Evolutionary conservation across 2,329 filamentous ascomycete genomes (phyloP).

Genomic region (Verticillium zaregamsianum): DNA sequence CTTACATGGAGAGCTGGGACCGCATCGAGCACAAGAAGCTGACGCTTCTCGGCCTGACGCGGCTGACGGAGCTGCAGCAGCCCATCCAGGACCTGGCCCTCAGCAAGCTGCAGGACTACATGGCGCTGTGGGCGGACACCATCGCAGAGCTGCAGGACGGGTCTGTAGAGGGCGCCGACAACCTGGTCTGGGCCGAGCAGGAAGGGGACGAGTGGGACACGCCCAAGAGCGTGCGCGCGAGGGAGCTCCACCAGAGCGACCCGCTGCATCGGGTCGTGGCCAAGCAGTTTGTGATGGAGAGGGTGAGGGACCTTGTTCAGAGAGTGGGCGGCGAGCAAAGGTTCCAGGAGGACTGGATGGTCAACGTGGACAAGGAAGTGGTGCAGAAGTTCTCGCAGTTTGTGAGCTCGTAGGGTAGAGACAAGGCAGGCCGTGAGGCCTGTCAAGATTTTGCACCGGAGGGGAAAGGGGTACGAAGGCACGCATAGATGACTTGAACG

Average conservation of each 20-base stretch:
- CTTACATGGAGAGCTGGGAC: slow-evolving; percentile 63
- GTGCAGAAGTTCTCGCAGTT: slow-evolving; percentile 51
- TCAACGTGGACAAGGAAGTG: slow-evolving; percentile 73
- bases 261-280: slow-evolving; percentile 64
- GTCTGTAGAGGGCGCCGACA: slow-evolving; percentile 45
- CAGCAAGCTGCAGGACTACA: slow-evolving; percentile 63
- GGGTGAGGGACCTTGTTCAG: slow-evolving; percentile 55
- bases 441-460: neutral
- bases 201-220: slow-evolving; percentile 51
- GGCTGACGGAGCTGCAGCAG: slow-evolving; percentile 61
- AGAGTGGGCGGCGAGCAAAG: slow-evolving; percentile 58
- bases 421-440: neutral
- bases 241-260: slow-evolving; percentile 53
- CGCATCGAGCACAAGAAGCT: slow-evolving; percentile 65
- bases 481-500: neutral
- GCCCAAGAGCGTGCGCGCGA: slow-evolving; percentile 48
- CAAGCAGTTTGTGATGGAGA: slow-evolving; percentile 59
- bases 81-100: slow-evolving; percentile 56
- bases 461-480: neutral
- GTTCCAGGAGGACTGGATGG: slow-evolving; percentile 65
- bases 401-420: neutral
- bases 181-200: slow-evolving; percentile 40
- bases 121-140: slow-evolving; percentile 71
- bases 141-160: slow-evolving; percentile 63
- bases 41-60: slow-evolving; percentile 67